Percentiles rank a stretch among this genome's conserved stretches.
phyloP scores from a whole-genome alignment of 305 asterid species.

The Fraxinus floribunda region DNA sequence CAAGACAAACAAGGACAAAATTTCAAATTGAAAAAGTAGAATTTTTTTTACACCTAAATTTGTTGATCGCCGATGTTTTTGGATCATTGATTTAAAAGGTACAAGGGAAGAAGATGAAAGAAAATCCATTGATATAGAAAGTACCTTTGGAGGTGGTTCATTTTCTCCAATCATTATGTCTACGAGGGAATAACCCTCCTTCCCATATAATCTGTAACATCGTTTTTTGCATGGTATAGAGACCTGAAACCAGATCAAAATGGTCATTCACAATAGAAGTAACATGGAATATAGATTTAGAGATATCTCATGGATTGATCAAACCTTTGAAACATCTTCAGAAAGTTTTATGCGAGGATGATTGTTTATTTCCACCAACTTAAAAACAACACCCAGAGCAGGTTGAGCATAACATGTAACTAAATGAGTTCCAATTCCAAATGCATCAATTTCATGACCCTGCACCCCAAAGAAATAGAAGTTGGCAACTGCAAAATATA shows the following conservation, averaged over 20 bases:
- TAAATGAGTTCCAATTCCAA: conserved; percentile 94
- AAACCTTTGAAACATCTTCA: conserved; percentile 95
- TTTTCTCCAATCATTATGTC: conserved; percentile 92
- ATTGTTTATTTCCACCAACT: conserved; percentile 91
- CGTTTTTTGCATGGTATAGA: conserved; percentile 98
- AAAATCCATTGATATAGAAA: not conserved
- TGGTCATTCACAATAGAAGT: conserved; percentile 15
- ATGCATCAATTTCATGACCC: conserved; percentile 98
- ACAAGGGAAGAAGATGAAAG: not conserved
- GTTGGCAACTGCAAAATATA: conserved; percentile 15
- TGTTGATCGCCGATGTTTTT: not conserved
- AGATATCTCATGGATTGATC: conserved; percentile 28
- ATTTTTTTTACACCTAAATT: not conserved
- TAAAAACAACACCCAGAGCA: conserved; percentile 95
- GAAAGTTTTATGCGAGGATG: conserved; percentile 98
- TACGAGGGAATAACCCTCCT: conserved; percentile 93
- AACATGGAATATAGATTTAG: conserved; percentile 9
- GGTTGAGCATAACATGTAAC: conserved; percentile 98
- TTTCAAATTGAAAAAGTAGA: not conserved
- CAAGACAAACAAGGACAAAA: not conserved
- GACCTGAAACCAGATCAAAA: conserved; percentile 56
- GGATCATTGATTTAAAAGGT: not conserved
- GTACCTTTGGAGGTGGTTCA: conserved; percentile 94
- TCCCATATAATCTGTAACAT: conserved; percentile 87
- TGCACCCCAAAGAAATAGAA: conserved; percentile 26